Evolutionary conservation across 2,329 filamentous ascomycete genomes (phyloP).

Genomic region (Venturiaceae sp.): DNA sequence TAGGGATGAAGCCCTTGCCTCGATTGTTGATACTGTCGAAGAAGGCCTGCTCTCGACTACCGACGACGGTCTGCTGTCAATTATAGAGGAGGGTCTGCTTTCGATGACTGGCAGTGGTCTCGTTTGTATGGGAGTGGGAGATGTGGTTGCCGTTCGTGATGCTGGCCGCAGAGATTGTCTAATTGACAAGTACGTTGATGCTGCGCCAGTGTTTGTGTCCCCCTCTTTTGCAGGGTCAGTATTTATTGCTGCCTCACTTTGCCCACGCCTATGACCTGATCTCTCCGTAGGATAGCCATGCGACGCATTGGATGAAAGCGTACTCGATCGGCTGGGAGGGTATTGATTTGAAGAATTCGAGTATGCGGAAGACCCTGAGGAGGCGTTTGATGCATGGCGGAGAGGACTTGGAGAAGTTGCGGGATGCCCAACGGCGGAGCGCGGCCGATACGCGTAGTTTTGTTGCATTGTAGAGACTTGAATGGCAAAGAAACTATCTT

Average conservation of each 20-base stretch:
- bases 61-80: neutral
- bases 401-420: conserved; percentile 33
- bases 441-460: conserved; percentile 20
- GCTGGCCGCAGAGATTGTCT: conserved; percentile 65
- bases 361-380: conserved; percentile 60
- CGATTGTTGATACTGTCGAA: neutral
- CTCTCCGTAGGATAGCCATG: conserved; percentile 38
- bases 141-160: neutral
- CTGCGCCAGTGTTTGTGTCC: conserved; percentile 34
- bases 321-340: conserved; percentile 55
- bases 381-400: conserved; percentile 60
- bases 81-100: neutral
- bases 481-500: neutral
- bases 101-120: neutral
- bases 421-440: conserved; percentile 28
- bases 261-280: conserved; percentile 58
- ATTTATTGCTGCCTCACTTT: conserved; percentile 58
- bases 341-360: conserved; percentile 60
- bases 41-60: neutral
- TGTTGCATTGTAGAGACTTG: conserved; percentile 1
- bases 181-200: conserved; percentile 59
- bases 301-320: conserved; percentile 64
- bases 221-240: conserved; percentile 39
- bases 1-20: neutral
- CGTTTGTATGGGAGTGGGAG: neutral